Evolutionary conservation across 129 eudicot genomes (phyloP).

Genomic region (Flaveria ramosissima): DNA sequence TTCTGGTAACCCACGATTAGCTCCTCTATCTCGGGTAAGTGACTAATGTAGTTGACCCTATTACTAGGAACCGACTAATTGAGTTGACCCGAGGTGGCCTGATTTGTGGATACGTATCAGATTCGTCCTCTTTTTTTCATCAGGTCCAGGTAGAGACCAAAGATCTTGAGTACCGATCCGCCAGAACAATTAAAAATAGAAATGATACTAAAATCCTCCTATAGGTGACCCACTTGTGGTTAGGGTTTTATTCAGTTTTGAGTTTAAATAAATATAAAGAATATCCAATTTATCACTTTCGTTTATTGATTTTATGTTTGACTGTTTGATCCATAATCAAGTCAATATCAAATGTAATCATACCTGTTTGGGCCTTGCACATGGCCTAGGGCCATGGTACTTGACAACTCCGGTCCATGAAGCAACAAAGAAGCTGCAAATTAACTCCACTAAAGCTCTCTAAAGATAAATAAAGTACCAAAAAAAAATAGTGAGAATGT

Average conservation of each 20-base stretch:
- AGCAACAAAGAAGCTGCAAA: conserved; percentile 98
- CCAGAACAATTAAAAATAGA: not conserved
- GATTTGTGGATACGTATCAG: too few species aligned
- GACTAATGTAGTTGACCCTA: too few species aligned
- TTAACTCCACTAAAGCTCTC: conserved; percentile 87
- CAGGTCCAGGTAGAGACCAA: too few species aligned
- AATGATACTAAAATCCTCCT: not conserved
- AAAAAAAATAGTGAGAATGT: conserved; percentile 10
- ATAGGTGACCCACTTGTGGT: not conserved
- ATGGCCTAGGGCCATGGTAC: conserved; percentile 95
- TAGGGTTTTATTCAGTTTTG: not conserved
- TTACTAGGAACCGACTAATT: too few species aligned
- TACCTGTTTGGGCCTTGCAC: conserved; percentile 91
- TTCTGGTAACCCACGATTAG: too few species aligned
- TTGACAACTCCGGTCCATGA: conserved; percentile 98
- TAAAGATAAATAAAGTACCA: conserved; percentile 26
- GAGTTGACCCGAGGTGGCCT: too few species aligned
- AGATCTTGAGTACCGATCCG: too few species aligned
- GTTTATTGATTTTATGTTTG: not conserved
- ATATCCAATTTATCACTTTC: not conserved
- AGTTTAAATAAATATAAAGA: not conserved
- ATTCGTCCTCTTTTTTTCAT: not conserved
- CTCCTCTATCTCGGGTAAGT: too few species aligned
- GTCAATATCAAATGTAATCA: not conserved
- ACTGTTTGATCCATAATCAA: not conserved